These are phyloP conservation scores for Panaeolus papilionaceus DNA, from an alignment of 768 basidiomycete species.

Conservation along the genomic window DNA sequence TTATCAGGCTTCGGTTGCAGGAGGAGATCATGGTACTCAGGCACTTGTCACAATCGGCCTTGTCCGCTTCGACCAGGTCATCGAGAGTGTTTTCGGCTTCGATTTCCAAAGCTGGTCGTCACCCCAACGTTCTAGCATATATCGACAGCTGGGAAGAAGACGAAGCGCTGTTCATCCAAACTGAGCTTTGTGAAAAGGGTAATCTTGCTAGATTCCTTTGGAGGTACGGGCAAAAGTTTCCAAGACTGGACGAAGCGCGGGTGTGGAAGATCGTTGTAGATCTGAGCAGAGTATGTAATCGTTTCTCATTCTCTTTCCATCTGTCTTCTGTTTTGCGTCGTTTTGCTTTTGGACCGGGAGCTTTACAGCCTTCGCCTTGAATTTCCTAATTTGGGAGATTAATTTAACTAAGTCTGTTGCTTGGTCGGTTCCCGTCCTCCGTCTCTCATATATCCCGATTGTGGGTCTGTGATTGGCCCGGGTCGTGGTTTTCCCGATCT, in stretches of 20 bases:
- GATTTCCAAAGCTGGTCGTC: constrained; percentile 38
- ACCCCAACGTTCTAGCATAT: constrained; percentile 87
- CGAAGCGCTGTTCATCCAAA: constrained; percentile 87
- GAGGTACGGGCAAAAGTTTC: constrained; percentile 87
- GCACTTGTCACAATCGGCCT: constrained; percentile 60
- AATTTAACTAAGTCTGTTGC: constrained; percentile 15
- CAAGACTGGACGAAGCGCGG: constrained; percentile 86
- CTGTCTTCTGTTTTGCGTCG: constrained; percentile 30
- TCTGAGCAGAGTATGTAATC: constrained; percentile 78
- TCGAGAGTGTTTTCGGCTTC: background rate
- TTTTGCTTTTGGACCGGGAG: constrained; percentile 26
- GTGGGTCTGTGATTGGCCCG: constrained; percentile 18
- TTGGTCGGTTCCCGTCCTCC: constrained; percentile 15
- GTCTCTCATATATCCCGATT: constrained; percentile 15
- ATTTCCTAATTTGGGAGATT: background rate
- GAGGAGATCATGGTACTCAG: constrained; percentile 95
- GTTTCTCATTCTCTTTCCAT: constrained; percentile 32
- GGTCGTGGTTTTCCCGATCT: constrained; percentile 14
- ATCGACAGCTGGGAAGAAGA: constrained; percentile 97
- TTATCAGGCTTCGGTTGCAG: constrained; percentile 75
- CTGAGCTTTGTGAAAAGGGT: constrained; percentile 93
- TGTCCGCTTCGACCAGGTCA: constrained; percentile 39
- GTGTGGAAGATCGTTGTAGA: constrained; percentile 97
- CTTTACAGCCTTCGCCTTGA: constrained; percentile 18
- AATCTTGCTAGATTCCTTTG: constrained; percentile 91